Base-by-base conservation (phyloP, 768 basidiomycete genomes). In the Collybiopsis confluens region DNA sequence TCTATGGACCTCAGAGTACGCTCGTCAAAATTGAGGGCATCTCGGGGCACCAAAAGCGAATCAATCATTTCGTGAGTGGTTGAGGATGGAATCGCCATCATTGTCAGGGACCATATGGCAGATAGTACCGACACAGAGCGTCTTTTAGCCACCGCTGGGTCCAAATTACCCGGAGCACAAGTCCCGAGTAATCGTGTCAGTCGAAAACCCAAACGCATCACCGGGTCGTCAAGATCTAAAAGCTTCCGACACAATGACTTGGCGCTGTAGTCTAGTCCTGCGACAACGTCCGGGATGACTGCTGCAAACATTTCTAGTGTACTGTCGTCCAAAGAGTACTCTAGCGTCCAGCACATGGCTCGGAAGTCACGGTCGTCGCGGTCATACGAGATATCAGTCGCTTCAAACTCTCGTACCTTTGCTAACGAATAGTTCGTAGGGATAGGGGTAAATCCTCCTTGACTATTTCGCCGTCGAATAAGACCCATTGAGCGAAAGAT, bases 81-180 rank as follows among this genome's bases (percentile, higher is more conserved):
- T 27, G 48, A 36, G 16, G 49, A 50, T 24, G 70, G 70, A 15
- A 72, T 64, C 13, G 68, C 61, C 63, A 75, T 69, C 71, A 75
- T 73, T n/a, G 65, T 68, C 41, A 75, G 58, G 1, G 73, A 72
- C 72, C 72, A 73, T 11, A 73, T 73, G 4, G 73, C 70, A 21
- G 67, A 67, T 11, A 73, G 58, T 56, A 70, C 73, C 0, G 68
- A 67, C 33, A 61, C 58, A 0, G 70, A 67, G n/a, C 71, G 63
- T 45, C 62, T 68, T 41, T 69, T 64, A 6, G 66, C 58, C 8
- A 60, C 23, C 4, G 52, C n/a, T 23, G 62, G 57, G 11, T 65
- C 61, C 4, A 69, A 38, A 18, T 61, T 40, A 7, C 66, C 64
- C 43, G 62, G 62, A 0, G 60, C 63, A 55, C 70, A 72, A 7